Evolutionary conservation across 345 rosid genomes (phyloP), one percentile per base, ranked within the genome.

Genomic region (Diplotaxis tenuifolia): DNA sequence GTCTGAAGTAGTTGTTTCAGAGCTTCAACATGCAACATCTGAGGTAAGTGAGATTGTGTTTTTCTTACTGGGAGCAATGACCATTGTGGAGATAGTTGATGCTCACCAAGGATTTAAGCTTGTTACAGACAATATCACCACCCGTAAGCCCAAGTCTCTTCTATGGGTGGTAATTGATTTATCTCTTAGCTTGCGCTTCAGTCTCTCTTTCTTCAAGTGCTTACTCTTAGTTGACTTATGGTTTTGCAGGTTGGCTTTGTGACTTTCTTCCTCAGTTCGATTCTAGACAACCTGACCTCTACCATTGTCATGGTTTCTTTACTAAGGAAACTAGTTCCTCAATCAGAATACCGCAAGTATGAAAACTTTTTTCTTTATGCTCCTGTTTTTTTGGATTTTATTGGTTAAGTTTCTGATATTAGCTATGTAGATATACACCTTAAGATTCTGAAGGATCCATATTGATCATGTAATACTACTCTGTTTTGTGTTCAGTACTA

Each of bases 101-200:
- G 97, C 99, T 62, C 99, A 95, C 84, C 99, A 95, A 88, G 99
- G 99, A 61, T 95, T 95, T 86, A 95, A 95, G 85, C 83, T 95
- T 47, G 97, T 95, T 70, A 95, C 97, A 23, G 97, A 95, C 81
- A 90, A 86, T 81, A 95, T 95, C 73, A 95, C 96, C 47, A 87
- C 99, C 82, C 87, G 97, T 78, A 89, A 89, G 70, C 97, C 96
- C 10, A 81, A 71, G 67, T 79, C 92, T 22, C 88, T 95, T 70
- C 86, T 95, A 59, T 92, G 97, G 99, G 97, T 88, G 96, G 99
- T 95, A 62, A 64, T 96, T 80, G 36, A 40, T 78, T 14, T 14
- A 14, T 25, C 29, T 67, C 20, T n/a, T 40, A 7, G 3, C 59
- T 72, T 60, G 5, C 7, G 19, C 72, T 18, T 66, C 28, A 10